These are phyloP conservation scores for Speleostelium caveatum DNA, from an alignment of 78 protist species.

Conservation along the genomic window DNA sequence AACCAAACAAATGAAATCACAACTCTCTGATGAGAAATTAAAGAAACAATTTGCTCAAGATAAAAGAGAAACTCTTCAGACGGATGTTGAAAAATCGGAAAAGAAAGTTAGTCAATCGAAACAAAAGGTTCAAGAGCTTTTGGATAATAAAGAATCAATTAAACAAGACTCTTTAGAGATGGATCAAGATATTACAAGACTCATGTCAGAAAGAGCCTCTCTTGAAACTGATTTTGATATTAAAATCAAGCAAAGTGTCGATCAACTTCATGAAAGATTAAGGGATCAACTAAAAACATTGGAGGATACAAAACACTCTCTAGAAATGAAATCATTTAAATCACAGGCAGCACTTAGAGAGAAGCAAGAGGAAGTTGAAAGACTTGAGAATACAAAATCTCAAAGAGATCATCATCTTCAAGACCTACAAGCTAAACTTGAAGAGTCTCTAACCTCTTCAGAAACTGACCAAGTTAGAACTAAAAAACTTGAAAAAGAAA, in stretches of 20 bases:
- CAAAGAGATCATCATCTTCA: slow-evolving; percentile 3
- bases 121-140: background rate
- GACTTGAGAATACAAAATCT: background rate
- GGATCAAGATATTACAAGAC: slow-evolving; percentile 19
- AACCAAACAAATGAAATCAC: slow-evolving; percentile 36
- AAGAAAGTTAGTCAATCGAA: slow-evolving; percentile 4
- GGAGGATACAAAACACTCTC: background rate
- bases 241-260: background rate
- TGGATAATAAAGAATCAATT: background rate
- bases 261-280: background rate
- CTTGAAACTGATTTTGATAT: slow-evolving; percentile 10
- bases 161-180: background rate
- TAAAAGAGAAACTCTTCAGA: background rate
- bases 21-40: background rate
- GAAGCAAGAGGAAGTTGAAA: background rate
- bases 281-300: background rate
- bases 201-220: background rate
- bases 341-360: slow-evolving; percentile 1
- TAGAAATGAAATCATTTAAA: background rate
- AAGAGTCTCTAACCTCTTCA: background rate
- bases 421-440: background rate
- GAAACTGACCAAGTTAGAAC: background rate
- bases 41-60: slow-evolving; percentile 1
- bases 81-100: background rate
- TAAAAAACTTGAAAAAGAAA: slow-evolving; percentile 3